A percentile compares a stretch with the other conserved stretches of the same genome.
phyloP scores from a whole-genome alignment of 495 filamentous ascomycete species.

The Talaromyces trachyspermus region DNA sequence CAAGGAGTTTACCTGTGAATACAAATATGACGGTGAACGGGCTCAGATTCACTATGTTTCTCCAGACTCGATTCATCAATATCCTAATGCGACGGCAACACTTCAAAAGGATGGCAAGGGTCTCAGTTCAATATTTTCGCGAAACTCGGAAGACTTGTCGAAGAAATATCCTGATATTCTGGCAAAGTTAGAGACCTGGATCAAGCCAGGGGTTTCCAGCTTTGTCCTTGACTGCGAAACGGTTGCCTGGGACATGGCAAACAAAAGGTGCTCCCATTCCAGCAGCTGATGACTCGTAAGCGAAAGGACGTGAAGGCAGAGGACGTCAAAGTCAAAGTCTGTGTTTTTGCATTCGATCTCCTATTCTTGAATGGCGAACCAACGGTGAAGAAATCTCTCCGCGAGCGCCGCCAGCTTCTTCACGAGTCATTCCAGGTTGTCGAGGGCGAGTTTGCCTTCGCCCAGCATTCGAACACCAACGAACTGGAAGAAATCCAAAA shows the following conservation, averaged over 20 bases:
- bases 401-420: slow-evolving; percentile 74
- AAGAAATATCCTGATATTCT: slow-evolving; percentile 98
- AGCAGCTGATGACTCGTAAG: slow-evolving; percentile 96
- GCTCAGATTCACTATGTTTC: slow-evolving; percentile 97
- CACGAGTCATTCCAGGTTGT: slow-evolving; percentile 62
- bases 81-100: slow-evolving; percentile 37
- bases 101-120: slow-evolving; percentile 50
- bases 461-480: slow-evolving; percentile 77
- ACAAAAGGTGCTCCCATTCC: slow-evolving; percentile 96
- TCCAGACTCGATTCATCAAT: slow-evolving; percentile 64
- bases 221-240: slow-evolving; percentile 98
- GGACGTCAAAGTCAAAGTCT: slow-evolving; percentile 94
- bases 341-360: slow-evolving; percentile 94
- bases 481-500: slow-evolving; percentile 87
- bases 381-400: slow-evolving; percentile 76
- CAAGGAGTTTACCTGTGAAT: slow-evolving; percentile 95
- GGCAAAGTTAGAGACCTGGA: slow-evolving; percentile 77
- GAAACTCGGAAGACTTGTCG: slow-evolving; percentile 92
- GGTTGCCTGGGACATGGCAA: slow-evolving; percentile 88
- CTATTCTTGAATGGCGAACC: slow-evolving; percentile 91
- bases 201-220: slow-evolving; percentile 80
- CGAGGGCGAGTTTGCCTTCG: slow-evolving; percentile 89
- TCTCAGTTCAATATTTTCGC: slow-evolving; percentile 84
- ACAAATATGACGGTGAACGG: slow-evolving; percentile 96
- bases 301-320: slow-evolving; percentile 96